Conservation (phyloP, 352 stramenopile genomes). For the Pythium aristosporum region DNA sequence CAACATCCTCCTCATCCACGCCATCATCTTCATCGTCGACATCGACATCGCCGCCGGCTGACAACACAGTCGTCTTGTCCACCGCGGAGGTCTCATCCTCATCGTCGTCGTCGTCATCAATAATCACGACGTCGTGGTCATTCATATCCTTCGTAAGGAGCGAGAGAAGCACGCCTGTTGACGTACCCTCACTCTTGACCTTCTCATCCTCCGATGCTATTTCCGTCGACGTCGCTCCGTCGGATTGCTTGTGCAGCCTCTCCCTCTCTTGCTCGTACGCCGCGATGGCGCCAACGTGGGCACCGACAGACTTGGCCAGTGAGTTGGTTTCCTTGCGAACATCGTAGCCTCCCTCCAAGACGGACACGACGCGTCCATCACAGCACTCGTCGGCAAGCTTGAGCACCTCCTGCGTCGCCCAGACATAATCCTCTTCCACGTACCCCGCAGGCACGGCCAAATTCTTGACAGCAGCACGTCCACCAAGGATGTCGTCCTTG, state of each 20-base stretch:
- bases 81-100: constrained; percentile 25
- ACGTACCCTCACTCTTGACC: constrained; percentile 19
- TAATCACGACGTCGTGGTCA: constrained; percentile 49
- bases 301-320: constrained; percentile 76
- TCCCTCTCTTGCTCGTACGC: constrained; percentile 44
- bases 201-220: neutral
- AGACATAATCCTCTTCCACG: constrained; percentile 81
- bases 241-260: constrained; percentile 11
- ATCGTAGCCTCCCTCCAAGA: constrained; percentile 87
- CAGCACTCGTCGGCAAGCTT: constrained; percentile 76
- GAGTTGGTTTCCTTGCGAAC: constrained; percentile 80
- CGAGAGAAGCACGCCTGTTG: constrained; percentile 50
- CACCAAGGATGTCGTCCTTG: constrained; percentile 82
- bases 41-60: constrained; percentile 17
- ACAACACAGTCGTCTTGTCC: constrained; percentile 16
- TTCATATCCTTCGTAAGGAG: constrained; percentile 53
- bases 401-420: constrained; percentile 76
- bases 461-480: constrained; percentile 74
- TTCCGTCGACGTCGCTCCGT: constrained; percentile 24
- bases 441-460: constrained; percentile 75
- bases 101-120: constrained; percentile 50
- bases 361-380: constrained; percentile 76
- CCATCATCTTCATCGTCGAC: constrained; percentile 34
- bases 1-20: constrained; percentile 27
- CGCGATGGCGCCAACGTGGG: constrained; percentile 74